Conservation (phyloP, 371 early-diverging fungal genomes). For the Amoeboaphelidium protococcarum region DNA sequence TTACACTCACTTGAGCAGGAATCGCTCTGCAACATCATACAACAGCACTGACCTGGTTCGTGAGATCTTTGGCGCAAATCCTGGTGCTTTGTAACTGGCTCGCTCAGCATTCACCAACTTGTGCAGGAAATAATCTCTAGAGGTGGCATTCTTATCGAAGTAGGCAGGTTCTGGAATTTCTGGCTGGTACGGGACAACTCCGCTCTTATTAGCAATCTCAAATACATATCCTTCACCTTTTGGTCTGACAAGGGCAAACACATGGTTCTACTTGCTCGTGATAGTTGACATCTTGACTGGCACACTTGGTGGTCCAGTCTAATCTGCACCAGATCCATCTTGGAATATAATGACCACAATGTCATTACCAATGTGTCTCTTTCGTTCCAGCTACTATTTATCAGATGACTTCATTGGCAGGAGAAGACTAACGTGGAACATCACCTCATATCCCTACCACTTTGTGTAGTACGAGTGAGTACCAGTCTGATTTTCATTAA, state of each 20-base stretch:
- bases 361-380: conserved; percentile 60
- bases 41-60: conserved; percentile 21
- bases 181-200: conserved; percentile 33
- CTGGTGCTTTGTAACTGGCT: conserved; percentile 39
- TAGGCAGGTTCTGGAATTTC: conserved; percentile 29
- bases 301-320: conserved; percentile 6
- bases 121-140: conserved; percentile 26
- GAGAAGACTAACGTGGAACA: conserved; percentile 58
- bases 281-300: conserved; percentile 15
- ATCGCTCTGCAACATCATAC: conserved; percentile 20
- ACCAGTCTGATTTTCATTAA: conserved; percentile 32
- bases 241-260: conserved; percentile 17
- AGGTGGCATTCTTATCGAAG: conserved; percentile 17
- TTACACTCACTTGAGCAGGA: conserved; percentile 6
- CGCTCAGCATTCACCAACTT: conserved; percentile 47
- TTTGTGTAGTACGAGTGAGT: conserved; percentile 36
- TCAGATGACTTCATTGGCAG: conserved; percentile 39
- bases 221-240: conserved; percentile 18
- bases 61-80: conserved; percentile 22
- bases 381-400: conserved; percentile 48
- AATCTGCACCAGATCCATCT: too few species aligned
- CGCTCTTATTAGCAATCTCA: conserved; percentile 20
- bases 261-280: conserved; percentile 22
- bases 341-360: conserved; percentile 23
- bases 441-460: conserved; percentile 52